Evolutionary conservation across 148 eudicot genomes (phyloP).

Genomic region (Chenopodium suecicum): DNA sequence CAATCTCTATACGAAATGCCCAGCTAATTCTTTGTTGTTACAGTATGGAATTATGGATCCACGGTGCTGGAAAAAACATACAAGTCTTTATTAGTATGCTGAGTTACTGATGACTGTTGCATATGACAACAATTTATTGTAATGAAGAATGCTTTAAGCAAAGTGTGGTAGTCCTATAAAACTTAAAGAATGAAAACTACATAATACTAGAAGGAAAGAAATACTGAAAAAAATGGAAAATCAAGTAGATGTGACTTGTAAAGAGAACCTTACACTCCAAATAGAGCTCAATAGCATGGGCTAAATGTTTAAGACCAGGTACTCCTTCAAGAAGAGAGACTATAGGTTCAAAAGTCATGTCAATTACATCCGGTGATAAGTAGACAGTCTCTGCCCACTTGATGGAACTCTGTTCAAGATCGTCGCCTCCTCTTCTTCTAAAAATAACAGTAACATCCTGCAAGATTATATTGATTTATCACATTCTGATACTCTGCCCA

Average conservation of each 20-base stretch:
- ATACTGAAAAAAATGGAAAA: slow-evolving; percentile 15
- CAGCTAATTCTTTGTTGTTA: not conserved
- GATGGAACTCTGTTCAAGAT: slow-evolving; percentile 87
- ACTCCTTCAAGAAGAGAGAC: slow-evolving; percentile 81
- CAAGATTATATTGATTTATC: slow-evolving; percentile 26
- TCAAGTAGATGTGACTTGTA: slow-evolving; percentile 16
- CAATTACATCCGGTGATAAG: slow-evolving; percentile 81
- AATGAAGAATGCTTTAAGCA: not conserved
- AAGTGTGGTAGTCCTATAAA: not conserved
- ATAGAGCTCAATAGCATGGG: slow-evolving; percentile 89
- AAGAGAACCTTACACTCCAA: slow-evolving; percentile 82
- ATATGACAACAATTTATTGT: not conserved
- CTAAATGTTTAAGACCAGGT: slow-evolving; percentile 75
- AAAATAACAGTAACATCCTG: slow-evolving; percentile 97
- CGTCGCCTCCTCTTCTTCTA: slow-evolving; percentile 97
- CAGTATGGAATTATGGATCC: not conserved
- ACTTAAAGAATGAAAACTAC: not conserved
- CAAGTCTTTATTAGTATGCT: not conserved
- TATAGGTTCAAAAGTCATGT: slow-evolving; percentile 90
- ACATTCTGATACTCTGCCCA: not conserved
- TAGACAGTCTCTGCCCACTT: slow-evolving; percentile 85
- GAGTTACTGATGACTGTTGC: not conserved
- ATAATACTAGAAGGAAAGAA: not conserved
- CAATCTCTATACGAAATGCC: not conserved
- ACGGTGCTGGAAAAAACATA: not conserved